Percentiles rank a stretch among this genome's conserved stretches.
phyloP scores from a whole-genome alignment of 2,329 filamentous ascomycete genomes.

The Aspergillus oerlinghausenensis region DNA sequence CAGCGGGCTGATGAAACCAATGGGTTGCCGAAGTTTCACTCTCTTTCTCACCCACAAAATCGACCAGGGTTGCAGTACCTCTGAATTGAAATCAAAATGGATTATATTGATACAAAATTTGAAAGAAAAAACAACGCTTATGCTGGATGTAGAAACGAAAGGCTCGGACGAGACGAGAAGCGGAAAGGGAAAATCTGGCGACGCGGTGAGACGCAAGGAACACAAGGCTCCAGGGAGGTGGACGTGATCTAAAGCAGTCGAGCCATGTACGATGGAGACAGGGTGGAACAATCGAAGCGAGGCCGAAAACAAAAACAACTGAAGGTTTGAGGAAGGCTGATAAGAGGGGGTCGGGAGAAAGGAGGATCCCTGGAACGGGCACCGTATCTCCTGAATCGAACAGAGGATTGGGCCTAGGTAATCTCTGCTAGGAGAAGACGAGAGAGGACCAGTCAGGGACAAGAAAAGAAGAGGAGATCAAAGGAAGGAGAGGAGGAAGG shows the following conservation, averaged over 20 bases:
- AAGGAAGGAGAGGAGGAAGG: constrained; percentile 14
- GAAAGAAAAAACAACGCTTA: constrained; percentile 20
- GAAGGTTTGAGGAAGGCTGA: constrained; percentile 8
- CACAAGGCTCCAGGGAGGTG: constrained; percentile 24
- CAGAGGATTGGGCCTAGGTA: constrained; percentile 24
- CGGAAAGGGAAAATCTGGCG: constrained; percentile 20
- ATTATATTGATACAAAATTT: constrained; percentile 31
- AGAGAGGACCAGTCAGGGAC: constrained; percentile 10
- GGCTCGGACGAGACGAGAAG: constrained; percentile 23
- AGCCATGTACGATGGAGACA: constrained; percentile 30
- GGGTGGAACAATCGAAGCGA: constrained; percentile 4
- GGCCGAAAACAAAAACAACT: constrained; percentile 5
- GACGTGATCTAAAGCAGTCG: constrained; percentile 23
- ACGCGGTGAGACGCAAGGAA: constrained; percentile 25
- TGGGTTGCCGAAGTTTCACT: not conserved
- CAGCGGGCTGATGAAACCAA: constrained; percentile 6
- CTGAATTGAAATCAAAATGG: constrained; percentile 22
- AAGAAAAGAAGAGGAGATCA: constrained; percentile 15
- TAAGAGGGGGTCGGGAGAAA: constrained; percentile 7
- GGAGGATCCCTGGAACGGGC: constrained; percentile 23
- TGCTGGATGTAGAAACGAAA: constrained; percentile 19
- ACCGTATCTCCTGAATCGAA: constrained; percentile 24
- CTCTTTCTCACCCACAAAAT: not conserved
- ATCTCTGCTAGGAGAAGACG: constrained; percentile 15
- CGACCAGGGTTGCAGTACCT: constrained; percentile 20